phyloP scores from a whole-genome alignment of 75 land plant species.

The Sequoia sempervirens region DNA sequence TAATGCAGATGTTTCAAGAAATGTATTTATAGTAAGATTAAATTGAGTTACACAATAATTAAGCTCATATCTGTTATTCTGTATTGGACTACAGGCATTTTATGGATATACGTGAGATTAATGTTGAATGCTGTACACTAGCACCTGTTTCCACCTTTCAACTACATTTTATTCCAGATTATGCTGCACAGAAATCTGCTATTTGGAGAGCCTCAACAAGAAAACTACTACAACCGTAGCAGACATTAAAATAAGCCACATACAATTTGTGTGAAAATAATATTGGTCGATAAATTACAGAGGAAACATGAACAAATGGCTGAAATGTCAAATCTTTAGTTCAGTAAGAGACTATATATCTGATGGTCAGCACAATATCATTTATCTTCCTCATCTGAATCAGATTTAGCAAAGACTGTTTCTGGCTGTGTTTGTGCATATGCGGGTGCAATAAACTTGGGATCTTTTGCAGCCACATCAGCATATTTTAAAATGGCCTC shows the following conservation, averaged over 20 bases:
- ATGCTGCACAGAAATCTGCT: not conserved
- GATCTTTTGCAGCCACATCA: slow-evolving; percentile 89
- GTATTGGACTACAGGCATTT: no score
- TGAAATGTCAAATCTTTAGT: not conserved
- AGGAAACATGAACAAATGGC: not conserved
- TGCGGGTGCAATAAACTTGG: slow-evolving; percentile 95
- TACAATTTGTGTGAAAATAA: not conserved
- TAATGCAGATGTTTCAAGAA: no score
- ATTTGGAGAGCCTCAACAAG: not conserved
- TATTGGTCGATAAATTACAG: not conserved
- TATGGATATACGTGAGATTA: no score
- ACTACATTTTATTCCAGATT: not conserved
- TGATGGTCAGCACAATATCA: not conserved
- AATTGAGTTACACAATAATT: not conserved
- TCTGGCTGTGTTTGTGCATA: slow-evolving; percentile 97
- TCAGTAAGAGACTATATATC: not conserved
- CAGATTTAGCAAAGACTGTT: slow-evolving; percentile 80
- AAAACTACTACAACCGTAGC: not conserved
- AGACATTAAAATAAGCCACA: not conserved
- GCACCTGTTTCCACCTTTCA: not conserved
- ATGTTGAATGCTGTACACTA: not conserved
- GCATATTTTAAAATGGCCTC: slow-evolving; percentile 98
- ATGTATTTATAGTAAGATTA: not conserved
- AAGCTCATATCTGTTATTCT: no score
- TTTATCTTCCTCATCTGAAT: slow-evolving; percentile 86